Conservation (phyloP, 345 rosid species). For the Linum tenue region DNA sequence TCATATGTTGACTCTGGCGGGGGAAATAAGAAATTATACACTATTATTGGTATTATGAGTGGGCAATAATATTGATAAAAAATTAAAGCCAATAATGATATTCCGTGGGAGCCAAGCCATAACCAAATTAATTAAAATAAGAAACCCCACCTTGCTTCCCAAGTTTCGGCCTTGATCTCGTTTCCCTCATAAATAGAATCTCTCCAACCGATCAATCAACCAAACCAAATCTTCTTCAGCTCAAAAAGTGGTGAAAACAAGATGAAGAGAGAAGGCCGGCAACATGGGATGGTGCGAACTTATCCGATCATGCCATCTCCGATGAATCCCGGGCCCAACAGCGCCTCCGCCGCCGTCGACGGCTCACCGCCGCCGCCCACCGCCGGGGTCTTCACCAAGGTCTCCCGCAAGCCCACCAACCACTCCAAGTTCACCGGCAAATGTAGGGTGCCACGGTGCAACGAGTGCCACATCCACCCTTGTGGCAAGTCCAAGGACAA, state of each 20-base stretch:
- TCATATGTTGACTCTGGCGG: too few species aligned
- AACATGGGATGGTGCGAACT: conserved; percentile 58
- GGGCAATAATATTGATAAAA: background rate
- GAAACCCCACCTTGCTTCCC: background rate
- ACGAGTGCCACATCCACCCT: background rate
- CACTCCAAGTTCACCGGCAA: conserved; percentile 68
- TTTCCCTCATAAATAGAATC: background rate
- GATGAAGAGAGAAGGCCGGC: conserved; percentile 70
- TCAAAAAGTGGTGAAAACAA: background rate
- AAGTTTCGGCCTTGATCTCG: background rate
- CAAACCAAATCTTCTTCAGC: background rate
- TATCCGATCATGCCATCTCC: conserved; percentile 39
- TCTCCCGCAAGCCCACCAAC: conserved; percentile 38
- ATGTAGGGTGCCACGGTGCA: conserved; percentile 37
- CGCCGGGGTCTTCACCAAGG: conserved; percentile 34
- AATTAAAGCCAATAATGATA: too few species aligned
- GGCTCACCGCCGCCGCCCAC: conserved; percentile 28
- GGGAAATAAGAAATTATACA: too few species aligned
- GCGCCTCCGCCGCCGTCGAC: conserved; percentile 23
- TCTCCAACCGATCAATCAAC: background rate
- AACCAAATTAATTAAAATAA: background rate
- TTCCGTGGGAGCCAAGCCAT: background rate
- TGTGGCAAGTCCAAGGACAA: conserved; percentile 40
- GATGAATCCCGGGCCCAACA: conserved; percentile 16
- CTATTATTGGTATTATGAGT: background rate